Evolutionary conservation across 192 early-diverging fungal species (phyloP), one percentile per base, ranked within the genome.

Genomic region (Kappamyces sp.): DNA sequence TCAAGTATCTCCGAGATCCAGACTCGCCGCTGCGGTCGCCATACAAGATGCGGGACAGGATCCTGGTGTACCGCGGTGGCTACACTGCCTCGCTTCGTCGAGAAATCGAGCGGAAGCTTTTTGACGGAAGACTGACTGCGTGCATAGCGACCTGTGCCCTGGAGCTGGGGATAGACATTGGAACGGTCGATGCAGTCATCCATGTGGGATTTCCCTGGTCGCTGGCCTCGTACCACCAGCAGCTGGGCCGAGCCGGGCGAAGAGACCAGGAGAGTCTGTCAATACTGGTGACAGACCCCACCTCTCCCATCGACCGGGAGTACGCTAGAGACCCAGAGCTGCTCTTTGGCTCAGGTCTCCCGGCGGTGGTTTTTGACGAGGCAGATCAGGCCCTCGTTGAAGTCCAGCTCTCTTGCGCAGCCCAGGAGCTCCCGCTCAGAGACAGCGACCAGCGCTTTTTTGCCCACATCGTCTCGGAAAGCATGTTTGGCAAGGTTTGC

Each of bases 161-260:
- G 34, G 90, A 93, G 54, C 71, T 93, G 1, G 90, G 90, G 3
- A 78, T 93, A 5, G 88, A 93, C 62, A 86, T 91, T 48, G 90
- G 90, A 7, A 52, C 63, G 2, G 45, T 68, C 62, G 88, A 91
- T 62, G 85, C 75, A 6, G 88, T 90, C 1, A 6, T 93, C 0
- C 88, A 88, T 70, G 45, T 88, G 4, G 88, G 89, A 1, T 76
- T 87, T 30, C 90, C 90, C 1, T 75, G 68, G 66, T 74, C 54
- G n/a, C 43, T 71, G 22, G 71, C 78, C 9, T 75, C 72, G 8
- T 78, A 71, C 41, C 79, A 79, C 63, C 89, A 93, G 60, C 90
- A 93, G 68, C 69, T 71, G 1, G 90, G 90, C 0, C 70, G 90
- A 7, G 88, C 87, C 8, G 90, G 90, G 2, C 66, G 90, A 35